A percentile compares a stretch with the other conserved stretches of the same genome.
Conservation (phyloP, 495 filamentous ascomycete genomes). For the Choiromyces venosus region DNA sequence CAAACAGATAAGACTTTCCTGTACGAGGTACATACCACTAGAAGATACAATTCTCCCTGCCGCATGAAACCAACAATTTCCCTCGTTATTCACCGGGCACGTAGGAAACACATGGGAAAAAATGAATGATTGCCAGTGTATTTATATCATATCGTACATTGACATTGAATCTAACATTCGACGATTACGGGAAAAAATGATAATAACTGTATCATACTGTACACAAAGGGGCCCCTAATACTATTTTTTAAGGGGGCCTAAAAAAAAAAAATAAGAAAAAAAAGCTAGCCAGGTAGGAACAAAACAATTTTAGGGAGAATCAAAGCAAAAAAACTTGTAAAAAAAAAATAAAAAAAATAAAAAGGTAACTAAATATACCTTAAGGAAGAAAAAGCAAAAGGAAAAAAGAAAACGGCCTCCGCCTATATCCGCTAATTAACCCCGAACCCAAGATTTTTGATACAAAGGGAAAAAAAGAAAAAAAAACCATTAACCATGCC, state of each 20-base stretch:
- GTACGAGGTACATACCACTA: too few species aligned
- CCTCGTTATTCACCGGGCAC: not conserved
- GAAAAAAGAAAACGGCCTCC: not conserved
- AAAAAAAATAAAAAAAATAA: not conserved
- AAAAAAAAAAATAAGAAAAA: too few species aligned
- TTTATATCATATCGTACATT: slow-evolving; percentile 2
- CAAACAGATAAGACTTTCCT: too few species aligned
- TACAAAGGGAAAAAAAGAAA: not conserved
- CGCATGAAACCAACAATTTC: not conserved
- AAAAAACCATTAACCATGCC: not conserved
- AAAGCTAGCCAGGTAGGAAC: not conserved
- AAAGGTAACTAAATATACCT: not conserved
- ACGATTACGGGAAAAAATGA: not conserved
- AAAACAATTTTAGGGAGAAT: not conserved
- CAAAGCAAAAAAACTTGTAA: too few species aligned
- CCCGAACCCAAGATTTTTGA: not conserved
- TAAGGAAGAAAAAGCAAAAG: not conserved
- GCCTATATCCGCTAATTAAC: not conserved
- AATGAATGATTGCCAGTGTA: not conserved
- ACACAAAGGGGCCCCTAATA: not conserved
- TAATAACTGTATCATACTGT: not conserved
- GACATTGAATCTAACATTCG: not conserved
- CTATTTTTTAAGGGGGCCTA: not conserved
- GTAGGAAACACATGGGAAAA: not conserved
- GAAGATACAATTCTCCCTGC: not conserved